These are phyloP conservation scores for Sesbania bispinosa DNA, from an alignment of 306 rosid species.

Conservation along the genomic window DNA sequence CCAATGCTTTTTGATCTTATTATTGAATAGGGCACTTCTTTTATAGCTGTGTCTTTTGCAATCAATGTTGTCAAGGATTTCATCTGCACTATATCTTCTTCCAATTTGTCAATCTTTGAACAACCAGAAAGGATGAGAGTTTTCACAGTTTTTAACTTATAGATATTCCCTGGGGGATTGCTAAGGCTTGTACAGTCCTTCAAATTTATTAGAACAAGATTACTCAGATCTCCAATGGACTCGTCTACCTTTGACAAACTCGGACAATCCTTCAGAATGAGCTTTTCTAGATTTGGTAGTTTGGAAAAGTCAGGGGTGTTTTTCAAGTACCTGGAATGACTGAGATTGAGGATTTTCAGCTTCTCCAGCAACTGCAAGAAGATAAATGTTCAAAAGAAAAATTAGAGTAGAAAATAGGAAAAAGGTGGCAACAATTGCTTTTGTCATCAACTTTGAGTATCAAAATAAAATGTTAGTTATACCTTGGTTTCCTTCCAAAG, in stretches of 20 bases:
- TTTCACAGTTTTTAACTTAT: constrained; percentile 29
- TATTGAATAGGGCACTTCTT: constrained; percentile 20
- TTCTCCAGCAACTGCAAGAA: constrained; percentile 2
- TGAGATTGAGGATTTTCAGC: constrained; percentile 32
- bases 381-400: neutral
- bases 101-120: constrained; percentile 31
- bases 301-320: constrained; percentile 34
- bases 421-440: neutral
- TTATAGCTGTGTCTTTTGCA: constrained; percentile 32
- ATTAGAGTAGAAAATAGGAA: neutral
- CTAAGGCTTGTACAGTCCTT: constrained; percentile 13
- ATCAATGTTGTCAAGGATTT: constrained; percentile 33
- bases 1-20: constrained; percentile 1
- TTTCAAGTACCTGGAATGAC: constrained; percentile 4
- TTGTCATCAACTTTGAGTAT: neutral
- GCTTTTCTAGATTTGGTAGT: constrained; percentile 33
- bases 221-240: constrained; percentile 21
- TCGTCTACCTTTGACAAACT: constrained; percentile 23
- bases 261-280: constrained; percentile 20
- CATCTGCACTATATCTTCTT: constrained; percentile 38
- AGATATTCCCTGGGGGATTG: constrained; percentile 1
- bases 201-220: neutral
- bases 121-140: constrained; percentile 45
- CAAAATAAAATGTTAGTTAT: neutral
- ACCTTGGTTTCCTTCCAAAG: constrained; percentile 42